Base-by-base conservation (phyloP, 2,329 filamentous ascomycete species). In the Chrysoporthe cubensis region DNA sequence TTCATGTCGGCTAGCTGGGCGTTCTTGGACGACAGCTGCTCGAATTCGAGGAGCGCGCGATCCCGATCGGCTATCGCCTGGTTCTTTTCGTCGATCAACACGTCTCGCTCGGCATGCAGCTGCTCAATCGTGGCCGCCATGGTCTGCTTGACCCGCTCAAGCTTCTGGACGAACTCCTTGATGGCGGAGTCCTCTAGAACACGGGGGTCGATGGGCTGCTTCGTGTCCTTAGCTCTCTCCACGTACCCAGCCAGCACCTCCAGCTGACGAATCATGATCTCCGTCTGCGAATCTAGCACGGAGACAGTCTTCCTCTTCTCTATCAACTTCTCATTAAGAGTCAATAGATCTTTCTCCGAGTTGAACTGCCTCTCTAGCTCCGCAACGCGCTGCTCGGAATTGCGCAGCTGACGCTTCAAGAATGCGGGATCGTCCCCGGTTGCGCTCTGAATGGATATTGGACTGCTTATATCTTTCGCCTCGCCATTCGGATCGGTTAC, bases 221-320 rank as follows among this genome's bases (percentile, higher is more conserved):
- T 92, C 59, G 87, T 91, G 71, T 93, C 90, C 80, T 97, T 97
- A 65, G 93, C 94, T 64, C 88, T 88, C 76, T 95, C 91, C 26
- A 97, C 89, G 76, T 96, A 95, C 58, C 94, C 93, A 4, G 93
- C 94, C 74, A 97, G 87, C 48, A 95, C 91, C 75, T 97, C 93
- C 21, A 98, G 84, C 78, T 98, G 94, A 52, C 92, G 91, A 74
- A 98, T 92, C 80, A 97, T 95, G 78, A 98, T 94, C 79, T 98
- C 95, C 62, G 94, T 93, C 79, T 97, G 93, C 0, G 94, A 95
- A 77, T 98, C 95, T 63, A 98, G 84, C 21, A 96, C 92, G 7
- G 95, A 95, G 77, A 99, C 96, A 0, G 96, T 98, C 74, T 96
- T 97, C 68, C 96, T 87, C 82, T 98, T 98, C 79, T 98, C 94